Conservation (phyloP, 371 early-diverging fungal genomes). For the Parasitella parasitica region DNA sequence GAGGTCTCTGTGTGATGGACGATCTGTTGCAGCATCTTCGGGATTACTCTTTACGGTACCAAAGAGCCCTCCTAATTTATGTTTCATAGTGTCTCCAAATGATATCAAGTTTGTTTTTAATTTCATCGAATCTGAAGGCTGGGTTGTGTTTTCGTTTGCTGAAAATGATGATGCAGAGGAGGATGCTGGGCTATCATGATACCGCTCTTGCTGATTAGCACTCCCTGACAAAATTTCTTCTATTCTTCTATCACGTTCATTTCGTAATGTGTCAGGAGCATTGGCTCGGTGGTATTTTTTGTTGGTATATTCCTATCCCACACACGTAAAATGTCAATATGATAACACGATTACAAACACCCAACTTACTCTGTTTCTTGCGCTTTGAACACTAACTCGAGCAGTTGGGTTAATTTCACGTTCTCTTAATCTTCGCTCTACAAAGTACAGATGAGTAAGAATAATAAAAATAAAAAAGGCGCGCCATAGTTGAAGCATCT, state of each 20-base stretch:
- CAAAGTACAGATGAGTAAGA: no score
- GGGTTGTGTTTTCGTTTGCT: neutral
- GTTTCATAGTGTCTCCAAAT: constrained; percentile 34
- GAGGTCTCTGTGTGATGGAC: neutral
- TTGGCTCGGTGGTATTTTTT: constrained; percentile 32
- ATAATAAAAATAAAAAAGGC: no score
- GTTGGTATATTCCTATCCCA: constrained; percentile 11
- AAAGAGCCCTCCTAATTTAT: constrained; percentile 30
- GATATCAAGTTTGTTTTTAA: constrained; percentile 15
- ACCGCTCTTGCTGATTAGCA: neutral
- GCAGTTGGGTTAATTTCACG: constrained; percentile 29
- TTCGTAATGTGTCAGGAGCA: constrained; percentile 20
- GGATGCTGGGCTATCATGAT: constrained; percentile 4
- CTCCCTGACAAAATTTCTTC: constrained; percentile 40
- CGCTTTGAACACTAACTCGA: constrained; percentile 13
- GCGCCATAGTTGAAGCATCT: no score
- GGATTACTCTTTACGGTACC: constrained; percentile 6
- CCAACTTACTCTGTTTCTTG: constrained; percentile 21
- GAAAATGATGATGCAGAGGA: constrained; percentile 4
- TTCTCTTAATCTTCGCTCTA: constrained; percentile 33
- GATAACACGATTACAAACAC: neutral
- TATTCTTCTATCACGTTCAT: constrained; percentile 37
- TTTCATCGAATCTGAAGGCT: constrained; percentile 1
- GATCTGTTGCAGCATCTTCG: neutral
- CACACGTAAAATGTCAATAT: no score